These are phyloP conservation scores for Aspergillus fischeri DNA, from an alignment of 2,329 filamentous ascomycete species.

Conservation along the genomic window DNA sequence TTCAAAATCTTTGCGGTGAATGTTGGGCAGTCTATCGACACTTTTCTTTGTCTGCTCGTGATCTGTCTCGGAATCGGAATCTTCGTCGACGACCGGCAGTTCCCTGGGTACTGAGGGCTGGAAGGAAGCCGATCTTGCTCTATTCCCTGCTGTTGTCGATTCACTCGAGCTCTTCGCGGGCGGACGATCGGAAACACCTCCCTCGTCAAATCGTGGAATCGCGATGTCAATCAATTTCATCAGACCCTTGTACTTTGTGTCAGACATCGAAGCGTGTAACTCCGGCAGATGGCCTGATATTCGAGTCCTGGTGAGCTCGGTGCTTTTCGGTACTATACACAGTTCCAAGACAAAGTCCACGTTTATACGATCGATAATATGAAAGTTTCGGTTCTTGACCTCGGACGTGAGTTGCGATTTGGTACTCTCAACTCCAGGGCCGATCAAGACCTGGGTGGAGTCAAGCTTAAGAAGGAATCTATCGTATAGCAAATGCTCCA, in stretches of 20 bases:
- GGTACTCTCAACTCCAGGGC: conserved; percentile 85
- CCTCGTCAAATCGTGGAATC: conserved; percentile 72
- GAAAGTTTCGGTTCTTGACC: conserved; percentile 66
- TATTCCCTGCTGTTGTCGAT: conserved; percentile 23
- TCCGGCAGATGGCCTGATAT: conserved; percentile 90
- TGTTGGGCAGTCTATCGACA: conserved; percentile 54
- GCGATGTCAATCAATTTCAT: conserved; percentile 97
- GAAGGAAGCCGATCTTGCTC: conserved; percentile 66
- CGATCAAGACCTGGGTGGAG: conserved; percentile 92
- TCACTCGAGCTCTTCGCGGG: conserved; percentile 33
- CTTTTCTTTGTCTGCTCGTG: conserved; percentile 54
- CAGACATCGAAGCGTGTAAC: conserved; percentile 85
- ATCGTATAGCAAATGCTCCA: conserved; percentile 96
- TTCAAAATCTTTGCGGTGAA: conserved; percentile 89
- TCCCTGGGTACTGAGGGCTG: conserved; percentile 67
- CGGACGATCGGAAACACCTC: conserved; percentile 32
- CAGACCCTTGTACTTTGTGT: conserved; percentile 92
- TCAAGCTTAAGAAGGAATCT: conserved; percentile 90
- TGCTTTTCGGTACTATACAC: conserved; percentile 93
- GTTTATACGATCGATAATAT: conserved; percentile 95
- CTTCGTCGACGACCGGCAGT: conserved; percentile 74
- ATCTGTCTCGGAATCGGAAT: conserved; percentile 55
- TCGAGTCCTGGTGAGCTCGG: conserved; percentile 85
- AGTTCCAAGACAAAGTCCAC: conserved; percentile 95
- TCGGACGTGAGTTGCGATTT: conserved; percentile 71